phyloP scores from a whole-genome alignment of 1,284 basidiomycete genomes.

The Cryptococcus sp. region DNA sequence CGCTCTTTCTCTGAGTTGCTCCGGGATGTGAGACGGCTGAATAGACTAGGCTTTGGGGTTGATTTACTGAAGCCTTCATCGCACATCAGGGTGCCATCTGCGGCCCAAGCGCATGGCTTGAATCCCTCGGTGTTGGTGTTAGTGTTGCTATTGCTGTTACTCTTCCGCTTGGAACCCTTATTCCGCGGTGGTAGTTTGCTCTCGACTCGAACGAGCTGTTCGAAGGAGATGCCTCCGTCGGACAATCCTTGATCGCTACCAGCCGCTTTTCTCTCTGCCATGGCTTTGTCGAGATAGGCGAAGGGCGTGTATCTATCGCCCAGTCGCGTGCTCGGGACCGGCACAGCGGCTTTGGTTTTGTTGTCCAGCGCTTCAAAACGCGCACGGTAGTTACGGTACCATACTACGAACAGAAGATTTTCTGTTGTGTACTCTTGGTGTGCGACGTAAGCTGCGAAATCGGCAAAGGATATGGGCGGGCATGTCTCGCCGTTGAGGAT shows the following conservation, averaged over 20 bases:
- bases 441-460: slow-evolving; percentile 39
- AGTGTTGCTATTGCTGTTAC: not conserved
- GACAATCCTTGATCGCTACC: not conserved
- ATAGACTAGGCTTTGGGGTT: slow-evolving; percentile 9
- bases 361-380: slow-evolving; percentile 22
- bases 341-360: slow-evolving; percentile 21
- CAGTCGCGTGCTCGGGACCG: slow-evolving; percentile 32
- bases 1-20: not conserved
- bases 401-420: slow-evolving; percentile 43
- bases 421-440: slow-evolving; percentile 42
- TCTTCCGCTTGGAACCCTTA: not conserved
- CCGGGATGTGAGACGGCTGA: not conserved
- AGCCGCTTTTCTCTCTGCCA: not conserved
- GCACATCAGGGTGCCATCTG: slow-evolving; percentile 7
- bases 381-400: slow-evolving; percentile 36
- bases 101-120: slow-evolving; percentile 9
- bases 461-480: slow-evolving; percentile 39
- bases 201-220: slow-evolving; percentile 1
- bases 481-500: slow-evolving; percentile 43
- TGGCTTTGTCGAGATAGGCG: slow-evolving; percentile 27
- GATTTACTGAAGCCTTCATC: slow-evolving; percentile 3
- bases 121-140: not conserved
- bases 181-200: not conserved
- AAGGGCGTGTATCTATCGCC: slow-evolving; percentile 36
- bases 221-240: slow-evolving; percentile 6